Conservation (phyloP, 2,329 filamentous ascomycete genomes). For the Penicillium sp. region DNA sequence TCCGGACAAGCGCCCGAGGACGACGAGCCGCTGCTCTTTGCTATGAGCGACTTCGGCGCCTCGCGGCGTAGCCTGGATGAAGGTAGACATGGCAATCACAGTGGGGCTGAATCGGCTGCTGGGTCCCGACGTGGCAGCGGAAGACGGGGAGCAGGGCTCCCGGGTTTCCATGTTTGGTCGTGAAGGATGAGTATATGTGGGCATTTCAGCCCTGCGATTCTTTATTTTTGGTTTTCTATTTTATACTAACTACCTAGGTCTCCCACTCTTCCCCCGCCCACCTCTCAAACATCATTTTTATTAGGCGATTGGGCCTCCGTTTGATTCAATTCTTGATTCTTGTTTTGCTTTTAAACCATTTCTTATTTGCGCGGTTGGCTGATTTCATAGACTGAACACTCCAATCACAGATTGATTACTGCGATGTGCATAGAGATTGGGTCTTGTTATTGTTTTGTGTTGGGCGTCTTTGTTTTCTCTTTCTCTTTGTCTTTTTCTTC, state of each 20-base stretch:
- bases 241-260: background rate
- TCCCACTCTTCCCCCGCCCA: background rate
- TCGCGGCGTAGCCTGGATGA: conserved; percentile 47
- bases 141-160: conserved; percentile 35
- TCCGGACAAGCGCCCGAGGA: conserved; percentile 39
- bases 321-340: conserved; percentile 1
- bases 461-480: background rate
- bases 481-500: background rate
- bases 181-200: conserved; percentile 16
- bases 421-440: conserved; percentile 23
- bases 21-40: conserved; percentile 47
- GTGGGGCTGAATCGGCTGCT: conserved; percentile 29
- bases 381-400: conserved; percentile 23
- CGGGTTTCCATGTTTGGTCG: conserved; percentile 37
- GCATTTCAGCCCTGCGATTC: background rate
- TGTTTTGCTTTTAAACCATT: conserved; percentile 11
- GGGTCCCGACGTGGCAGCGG: conserved; percentile 39
- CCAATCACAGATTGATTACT: conserved; percentile 9
- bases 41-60: conserved; percentile 48
- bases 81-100: conserved; percentile 35
- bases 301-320: conserved; percentile 1
- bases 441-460: background rate
- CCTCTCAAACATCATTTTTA: background rate
- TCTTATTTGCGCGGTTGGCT: conserved; percentile 10
- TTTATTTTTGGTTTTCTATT: background rate